phyloP scores from a whole-genome alignment of 495 filamentous ascomycete genomes.

The Xylaria flabelliformis region DNA sequence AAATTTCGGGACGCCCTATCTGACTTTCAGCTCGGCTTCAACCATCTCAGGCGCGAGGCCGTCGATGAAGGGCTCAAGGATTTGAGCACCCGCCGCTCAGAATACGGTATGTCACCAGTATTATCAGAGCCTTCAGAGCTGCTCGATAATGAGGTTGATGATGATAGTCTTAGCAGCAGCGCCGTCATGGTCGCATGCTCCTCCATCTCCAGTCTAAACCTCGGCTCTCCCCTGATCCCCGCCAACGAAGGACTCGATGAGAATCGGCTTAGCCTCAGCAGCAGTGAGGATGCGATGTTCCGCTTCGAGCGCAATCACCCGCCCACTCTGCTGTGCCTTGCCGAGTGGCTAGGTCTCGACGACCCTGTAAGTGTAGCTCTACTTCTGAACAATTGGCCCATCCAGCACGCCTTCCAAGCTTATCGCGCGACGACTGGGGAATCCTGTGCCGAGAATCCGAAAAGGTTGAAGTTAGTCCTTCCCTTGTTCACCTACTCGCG shows the following conservation, averaged over 20 bases:
- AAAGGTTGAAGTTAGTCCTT: background rate
- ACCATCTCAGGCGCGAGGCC: background rate
- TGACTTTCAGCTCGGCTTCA: background rate
- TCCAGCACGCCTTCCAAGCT: background rate
- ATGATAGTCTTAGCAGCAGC: background rate
- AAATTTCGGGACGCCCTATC: background rate
- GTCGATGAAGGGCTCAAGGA: background rate
- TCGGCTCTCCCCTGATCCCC: background rate
- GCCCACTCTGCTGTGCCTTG: background rate
- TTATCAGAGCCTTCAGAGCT: background rate
- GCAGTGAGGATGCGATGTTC: conserved; percentile 9
- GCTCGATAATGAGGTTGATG: background rate
- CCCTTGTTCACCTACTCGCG: conserved; percentile 9
- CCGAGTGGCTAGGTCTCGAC: background rate
- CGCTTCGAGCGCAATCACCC: background rate
- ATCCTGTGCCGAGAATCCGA: background rate
- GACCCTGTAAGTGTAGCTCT: background rate
- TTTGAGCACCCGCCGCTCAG: background rate
- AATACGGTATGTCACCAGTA: background rate
- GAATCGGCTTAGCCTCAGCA: background rate
- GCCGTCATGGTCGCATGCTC: background rate
- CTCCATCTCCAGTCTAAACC: background rate
- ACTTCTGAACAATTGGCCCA: background rate
- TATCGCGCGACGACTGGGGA: background rate
- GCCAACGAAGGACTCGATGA: background rate